A percentile compares a stretch with the other conserved stretches of the same genome.
phyloP scores from a whole-genome alignment of 2,329 filamentous ascomycete genomes.

The Epichloe bromicola region DNA sequence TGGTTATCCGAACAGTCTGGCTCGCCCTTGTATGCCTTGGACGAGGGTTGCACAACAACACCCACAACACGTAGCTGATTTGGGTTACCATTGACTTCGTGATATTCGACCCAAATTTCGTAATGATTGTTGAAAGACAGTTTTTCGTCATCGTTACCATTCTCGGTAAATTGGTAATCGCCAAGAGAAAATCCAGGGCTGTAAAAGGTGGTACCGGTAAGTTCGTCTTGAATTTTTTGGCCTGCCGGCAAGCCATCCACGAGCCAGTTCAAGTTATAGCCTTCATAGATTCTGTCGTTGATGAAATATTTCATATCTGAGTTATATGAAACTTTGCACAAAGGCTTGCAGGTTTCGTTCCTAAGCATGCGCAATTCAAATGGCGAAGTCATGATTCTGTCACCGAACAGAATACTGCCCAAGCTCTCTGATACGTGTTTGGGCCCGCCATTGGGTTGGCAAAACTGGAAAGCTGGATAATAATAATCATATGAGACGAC shows the following conservation, averaged over 20 bases:
- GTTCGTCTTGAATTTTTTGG: constrained; percentile 65
- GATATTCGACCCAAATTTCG: constrained; percentile 87
- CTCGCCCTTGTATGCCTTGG: constrained; percentile 44
- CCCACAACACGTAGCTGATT: constrained; percentile 80
- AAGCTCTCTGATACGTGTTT: constrained; percentile 67
- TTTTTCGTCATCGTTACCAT: constrained; percentile 38
- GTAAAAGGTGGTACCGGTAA: constrained; percentile 70
- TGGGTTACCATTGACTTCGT: constrained; percentile 54
- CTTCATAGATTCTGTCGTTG: constrained; percentile 68
- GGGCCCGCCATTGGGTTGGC: constrained; percentile 62
- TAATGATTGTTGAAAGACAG: constrained; percentile 82
- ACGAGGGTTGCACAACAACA: constrained; percentile 74
- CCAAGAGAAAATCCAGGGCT: constrained; percentile 61
- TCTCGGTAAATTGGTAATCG: constrained; percentile 43
- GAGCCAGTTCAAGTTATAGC: constrained; percentile 90
- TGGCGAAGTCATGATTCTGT: constrained; percentile 92
- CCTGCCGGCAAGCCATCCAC: constrained; percentile 89
- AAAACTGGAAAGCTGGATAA: constrained; percentile 76
- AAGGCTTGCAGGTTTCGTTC: constrained; percentile 75
- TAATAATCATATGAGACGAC: constrained; percentile 97
- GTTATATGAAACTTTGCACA: constrained; percentile 58
- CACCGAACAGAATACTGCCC: constrained; percentile 93
- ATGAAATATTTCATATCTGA: constrained; percentile 61
- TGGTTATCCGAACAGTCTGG: constrained; percentile 51
- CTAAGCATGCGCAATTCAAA: constrained; percentile 77